Evolutionary conservation across 2,329 filamentous ascomycete species (phyloP).

Genomic region (Beauveria sp.): DNA sequence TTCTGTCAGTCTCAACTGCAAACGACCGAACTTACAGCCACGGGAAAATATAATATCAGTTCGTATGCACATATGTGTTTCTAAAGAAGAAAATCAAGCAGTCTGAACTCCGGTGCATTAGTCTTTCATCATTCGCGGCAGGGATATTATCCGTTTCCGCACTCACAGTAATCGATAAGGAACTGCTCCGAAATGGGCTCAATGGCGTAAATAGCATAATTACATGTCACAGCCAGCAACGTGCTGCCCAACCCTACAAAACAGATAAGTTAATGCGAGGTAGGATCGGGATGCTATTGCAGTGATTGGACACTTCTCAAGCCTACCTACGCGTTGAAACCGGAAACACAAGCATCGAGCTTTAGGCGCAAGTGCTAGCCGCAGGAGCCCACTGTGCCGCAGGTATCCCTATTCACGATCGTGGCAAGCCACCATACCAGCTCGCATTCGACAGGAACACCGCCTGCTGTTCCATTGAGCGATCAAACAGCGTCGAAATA

Average conservation of each 20-base stretch:
- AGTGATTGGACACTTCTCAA: background rate
- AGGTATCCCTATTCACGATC: background rate
- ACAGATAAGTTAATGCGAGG: background rate
- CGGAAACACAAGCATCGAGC: background rate
- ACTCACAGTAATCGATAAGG: constrained; percentile 5
- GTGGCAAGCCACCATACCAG: background rate
- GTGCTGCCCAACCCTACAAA: background rate
- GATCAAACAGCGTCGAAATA: background rate
- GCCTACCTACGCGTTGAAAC: background rate
- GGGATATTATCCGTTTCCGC: constrained; percentile 2
- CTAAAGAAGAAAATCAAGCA: no score
- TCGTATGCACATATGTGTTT: no score
- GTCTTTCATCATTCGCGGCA: background rate
- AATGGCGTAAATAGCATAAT: background rate
- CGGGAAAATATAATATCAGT: no score
- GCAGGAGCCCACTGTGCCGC: background rate
- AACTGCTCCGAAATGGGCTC: background rate
- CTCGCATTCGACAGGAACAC: background rate
- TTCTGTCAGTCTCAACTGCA: no score
- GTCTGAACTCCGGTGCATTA: no score
- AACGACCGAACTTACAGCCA: no score
- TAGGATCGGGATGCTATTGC: background rate
- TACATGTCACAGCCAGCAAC: background rate
- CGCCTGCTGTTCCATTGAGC: background rate
- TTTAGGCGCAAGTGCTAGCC: background rate